A percentile compares a stretch with the other conserved stretches of the same genome.
phyloP scores from a whole-genome alignment of 177 flowering plant species.

The Vitis hybrid region DNA sequence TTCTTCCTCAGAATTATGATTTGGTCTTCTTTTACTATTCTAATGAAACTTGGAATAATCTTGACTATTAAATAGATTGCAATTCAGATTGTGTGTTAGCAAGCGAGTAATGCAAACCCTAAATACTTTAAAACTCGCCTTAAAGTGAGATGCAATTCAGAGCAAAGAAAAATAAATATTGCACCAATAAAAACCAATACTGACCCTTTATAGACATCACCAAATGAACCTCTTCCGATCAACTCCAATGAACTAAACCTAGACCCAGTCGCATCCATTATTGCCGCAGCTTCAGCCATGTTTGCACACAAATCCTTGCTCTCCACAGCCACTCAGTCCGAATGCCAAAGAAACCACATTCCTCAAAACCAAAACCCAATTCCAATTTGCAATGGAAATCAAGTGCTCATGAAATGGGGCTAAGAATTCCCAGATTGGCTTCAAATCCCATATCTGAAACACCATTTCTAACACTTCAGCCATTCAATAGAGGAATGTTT shows the following conservation, averaged over 20 bases:
- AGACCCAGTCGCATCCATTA: slow-evolving; percentile 66
- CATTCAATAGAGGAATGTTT: not conserved
- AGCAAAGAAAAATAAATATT: no score
- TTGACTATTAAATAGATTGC: no score
- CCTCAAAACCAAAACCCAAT: slow-evolving; percentile 4
- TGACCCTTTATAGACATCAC: slow-evolving; percentile 96
- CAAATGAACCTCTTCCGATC: slow-evolving; percentile 96
- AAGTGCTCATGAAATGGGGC: not conserved
- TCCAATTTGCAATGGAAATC: slow-evolving; percentile 12
- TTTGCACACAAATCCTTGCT: slow-evolving; percentile 6
- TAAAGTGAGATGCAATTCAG: no score
- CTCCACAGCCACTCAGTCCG: slow-evolving; percentile 7
- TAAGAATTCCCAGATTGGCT: not conserved
- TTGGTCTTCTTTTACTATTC: no score
- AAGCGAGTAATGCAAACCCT: no score
- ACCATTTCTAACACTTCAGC: not conserved
- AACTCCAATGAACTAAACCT: slow-evolving; percentile 81
- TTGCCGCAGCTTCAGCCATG: slow-evolving; percentile 71
- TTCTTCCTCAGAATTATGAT: no score
- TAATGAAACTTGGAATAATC: no score
- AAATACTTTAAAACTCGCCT: no score
- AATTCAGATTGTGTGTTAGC: no score
- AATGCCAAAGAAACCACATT: slow-evolving; percentile 1
- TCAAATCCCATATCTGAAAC: slow-evolving; percentile 16
- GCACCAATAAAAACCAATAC: slow-evolving; percentile 7